Conservation (phyloP, 1,284 basidiomycete genomes). For the Psilocybe mexicana region DNA sequence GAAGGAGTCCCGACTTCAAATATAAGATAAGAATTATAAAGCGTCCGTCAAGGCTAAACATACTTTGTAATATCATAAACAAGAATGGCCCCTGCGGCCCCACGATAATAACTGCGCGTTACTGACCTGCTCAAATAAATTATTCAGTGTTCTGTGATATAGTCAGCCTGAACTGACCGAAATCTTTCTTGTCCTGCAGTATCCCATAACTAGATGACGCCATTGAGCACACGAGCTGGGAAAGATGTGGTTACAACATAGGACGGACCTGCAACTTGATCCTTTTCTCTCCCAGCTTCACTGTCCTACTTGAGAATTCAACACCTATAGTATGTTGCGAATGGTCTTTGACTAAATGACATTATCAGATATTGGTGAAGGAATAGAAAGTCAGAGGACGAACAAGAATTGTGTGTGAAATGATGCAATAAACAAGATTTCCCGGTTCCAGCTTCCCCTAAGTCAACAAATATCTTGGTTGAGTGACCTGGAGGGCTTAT, state of each 20-base stretch:
- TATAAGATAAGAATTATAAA: neutral
- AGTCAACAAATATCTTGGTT: conserved; percentile 9
- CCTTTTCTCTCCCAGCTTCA: conserved; percentile 88
- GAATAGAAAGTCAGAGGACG: conserved; percentile 29
- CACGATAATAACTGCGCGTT: conserved; percentile 94
- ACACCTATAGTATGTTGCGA: conserved; percentile 98
- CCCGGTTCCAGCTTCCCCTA: conserved; percentile 94
- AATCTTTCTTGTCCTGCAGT: conserved; percentile 97
- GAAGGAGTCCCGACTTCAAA: conserved; percentile 75
- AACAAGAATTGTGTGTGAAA: conserved; percentile 93
- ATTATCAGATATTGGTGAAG: conserved; percentile 19
- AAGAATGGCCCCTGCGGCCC: conserved; percentile 91
- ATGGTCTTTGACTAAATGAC: conserved; percentile 83
- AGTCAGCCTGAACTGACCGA: conserved; percentile 49
- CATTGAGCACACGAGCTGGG: conserved; percentile 17
- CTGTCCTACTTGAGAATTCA: conserved; percentile 89
- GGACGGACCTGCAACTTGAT: conserved; percentile 87
- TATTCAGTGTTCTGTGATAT: conserved; percentile 4
- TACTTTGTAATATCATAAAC: conserved; percentile 97
- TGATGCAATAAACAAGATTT: conserved; percentile 97
- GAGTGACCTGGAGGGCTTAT: neutral
- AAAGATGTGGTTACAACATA: conserved; percentile 8
- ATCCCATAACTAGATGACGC: conserved; percentile 79
- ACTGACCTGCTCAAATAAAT: conserved; percentile 66
- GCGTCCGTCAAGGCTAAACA: conserved; percentile 29